Evolutionary conservation across 2,329 filamentous ascomycete genomes (phyloP), one percentile per base, ranked within the genome.

Genomic region (Arthroderma sp.): DNA sequence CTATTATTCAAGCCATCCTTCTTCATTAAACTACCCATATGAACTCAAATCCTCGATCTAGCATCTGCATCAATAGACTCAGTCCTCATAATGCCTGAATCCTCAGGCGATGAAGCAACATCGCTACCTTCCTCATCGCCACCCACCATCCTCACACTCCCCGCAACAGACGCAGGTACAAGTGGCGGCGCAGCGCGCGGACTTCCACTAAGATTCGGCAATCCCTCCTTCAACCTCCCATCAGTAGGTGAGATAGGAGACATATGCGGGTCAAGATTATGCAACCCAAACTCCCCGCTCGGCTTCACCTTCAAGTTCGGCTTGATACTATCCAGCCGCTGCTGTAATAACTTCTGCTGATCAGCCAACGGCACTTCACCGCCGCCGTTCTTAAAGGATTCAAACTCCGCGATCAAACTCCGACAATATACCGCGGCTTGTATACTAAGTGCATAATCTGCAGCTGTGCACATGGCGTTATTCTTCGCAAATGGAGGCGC

Each of bases 341-440:
- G 38, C 9, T 48, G 43, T 28, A 37, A 38, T 6, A 40, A 29
- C 32, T 47, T 36, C 27, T 27, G 36, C 3, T 44, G 43, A 32
- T 45, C 29, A 41, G 48, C 32, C 2, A n/a, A 22, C 4, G 37
- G 38, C 4, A 37, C 7, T 2, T 38, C 38, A 6, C 34, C 29
- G 11, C 44, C 48, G 5, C 29, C 44, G 32, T 45, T 47, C 29
- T 36, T 45, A 10, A 45, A 38, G 15, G 42, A 43, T n/a, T 48
- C 48, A 34, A 40, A 51, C 55, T 91, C 85, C 0, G 72, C 72
- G 4, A 91, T 78, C 44, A 94, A 64, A 9, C 77, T 78, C 63
- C 84, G 85, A 49, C 91, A 80, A 58, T 93, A 91, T 0, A 87
- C 82, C 63, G 93, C 85, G 1, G 85, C 84, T 58, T 86, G 81